Conservation (phyloP, 116 monocot species). For the Phalaenopsis hybrid region DNA sequence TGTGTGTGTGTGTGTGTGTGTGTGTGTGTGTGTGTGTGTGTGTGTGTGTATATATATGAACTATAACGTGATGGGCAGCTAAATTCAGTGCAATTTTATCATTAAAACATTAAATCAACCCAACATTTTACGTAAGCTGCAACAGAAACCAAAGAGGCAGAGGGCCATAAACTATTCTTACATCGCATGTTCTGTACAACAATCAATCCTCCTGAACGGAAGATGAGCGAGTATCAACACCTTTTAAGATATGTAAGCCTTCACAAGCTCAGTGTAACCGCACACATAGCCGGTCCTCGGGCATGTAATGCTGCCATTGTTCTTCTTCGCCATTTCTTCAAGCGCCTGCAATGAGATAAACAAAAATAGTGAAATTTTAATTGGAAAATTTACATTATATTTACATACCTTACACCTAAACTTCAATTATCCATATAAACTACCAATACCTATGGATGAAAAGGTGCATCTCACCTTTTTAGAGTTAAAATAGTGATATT, state of each 20-base stretch:
- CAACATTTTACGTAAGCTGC: background rate
- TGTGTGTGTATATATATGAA: too few species aligned
- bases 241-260: slow-evolving; percentile 73
- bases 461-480: too few species aligned
- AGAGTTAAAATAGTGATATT: too few species aligned
- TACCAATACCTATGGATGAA: too few species aligned
- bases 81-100: background rate
- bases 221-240: background rate
- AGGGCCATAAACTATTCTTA: background rate
- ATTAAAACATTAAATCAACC: background rate
- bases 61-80: background rate
- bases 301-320: slow-evolving; percentile 75
- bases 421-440: too few species aligned
- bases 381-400: too few species aligned
- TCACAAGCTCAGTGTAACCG: slow-evolving; percentile 56
- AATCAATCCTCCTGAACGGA: background rate
- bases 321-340: slow-evolving; percentile 81
- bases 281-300: slow-evolving; percentile 68
- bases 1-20: too few species aligned
- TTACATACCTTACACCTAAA: too few species aligned
- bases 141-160: background rate
- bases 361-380: background rate
- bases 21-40: too few species aligned
- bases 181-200: background rate
- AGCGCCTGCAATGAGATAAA: slow-evolving; percentile 45